Conservation (phyloP, 306 rosid species). For the Argentina anserina region DNA sequence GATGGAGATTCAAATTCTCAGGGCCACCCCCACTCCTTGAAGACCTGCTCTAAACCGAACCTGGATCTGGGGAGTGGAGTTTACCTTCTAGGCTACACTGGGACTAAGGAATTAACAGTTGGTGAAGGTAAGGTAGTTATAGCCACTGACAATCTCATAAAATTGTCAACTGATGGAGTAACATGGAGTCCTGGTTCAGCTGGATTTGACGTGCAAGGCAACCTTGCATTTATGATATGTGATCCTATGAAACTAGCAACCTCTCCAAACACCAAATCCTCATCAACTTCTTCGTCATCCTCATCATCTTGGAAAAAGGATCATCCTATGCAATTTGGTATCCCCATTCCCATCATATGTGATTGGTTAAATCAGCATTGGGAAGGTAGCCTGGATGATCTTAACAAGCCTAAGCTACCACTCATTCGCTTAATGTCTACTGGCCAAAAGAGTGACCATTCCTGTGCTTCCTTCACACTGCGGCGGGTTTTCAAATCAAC, state of each 20-base stretch:
- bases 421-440: constrained; percentile 84
- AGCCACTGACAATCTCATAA: constrained; percentile 94
- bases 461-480: constrained; percentile 76
- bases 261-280: constrained; percentile 81
- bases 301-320: constrained; percentile 86
- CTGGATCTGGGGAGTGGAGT: constrained; percentile 84
- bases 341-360: constrained; percentile 82
- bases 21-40: constrained; percentile 66
- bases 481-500: constrained; percentile 82
- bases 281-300: constrained; percentile 75
- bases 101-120: constrained; percentile 65
- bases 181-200: constrained; percentile 91
- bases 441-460: constrained; percentile 83
- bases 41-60: constrained; percentile 74
- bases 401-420: constrained; percentile 88
- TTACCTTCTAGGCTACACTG: constrained; percentile 80
- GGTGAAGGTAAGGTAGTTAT: constrained; percentile 95
- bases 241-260: constrained; percentile 98
- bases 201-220: constrained; percentile 87
- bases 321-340: constrained; percentile 83
- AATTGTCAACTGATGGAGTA: constrained; percentile 80
- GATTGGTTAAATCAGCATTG: constrained; percentile 99
- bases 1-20: constrained; percentile 82
- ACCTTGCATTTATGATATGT: constrained; percentile 94
- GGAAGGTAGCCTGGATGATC: constrained; percentile 98